Evolutionary conservation across 2,329 filamentous ascomycete genomes (phyloP).

Genomic region (Fusarium sp.): DNA sequence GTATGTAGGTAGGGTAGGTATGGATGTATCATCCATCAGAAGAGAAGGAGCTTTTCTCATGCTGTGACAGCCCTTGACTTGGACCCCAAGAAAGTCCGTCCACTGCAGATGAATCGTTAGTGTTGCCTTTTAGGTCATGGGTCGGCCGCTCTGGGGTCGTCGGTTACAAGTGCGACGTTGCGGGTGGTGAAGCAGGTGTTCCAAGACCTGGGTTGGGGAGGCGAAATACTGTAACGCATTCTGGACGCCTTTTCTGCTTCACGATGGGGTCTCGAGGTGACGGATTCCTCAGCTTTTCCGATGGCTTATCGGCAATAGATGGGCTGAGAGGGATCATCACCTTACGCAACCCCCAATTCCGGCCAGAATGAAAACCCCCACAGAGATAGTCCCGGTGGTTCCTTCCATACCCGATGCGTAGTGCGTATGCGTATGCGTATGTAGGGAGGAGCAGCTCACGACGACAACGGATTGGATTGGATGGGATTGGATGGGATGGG

Average conservation of each 20-base stretch:
- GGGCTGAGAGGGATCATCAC: slow-evolving; percentile 14
- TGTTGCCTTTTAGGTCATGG: slow-evolving; percentile 13
- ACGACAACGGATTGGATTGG: background rate
- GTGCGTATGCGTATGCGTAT: slow-evolving; percentile 10
- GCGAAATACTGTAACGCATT: background rate
- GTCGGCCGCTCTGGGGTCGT: slow-evolving; percentile 17
- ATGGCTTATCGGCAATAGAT: slow-evolving; percentile 14
- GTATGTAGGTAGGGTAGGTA: background rate
- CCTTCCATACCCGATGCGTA: background rate
- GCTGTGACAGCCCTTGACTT: slow-evolving; percentile 20
- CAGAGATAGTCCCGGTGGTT: slow-evolving; percentile 12
- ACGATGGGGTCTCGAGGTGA: background rate
- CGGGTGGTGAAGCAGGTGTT: background rate
- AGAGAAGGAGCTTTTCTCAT: slow-evolving; percentile 8
- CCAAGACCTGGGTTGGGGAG: background rate
- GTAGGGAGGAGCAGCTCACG: background rate
- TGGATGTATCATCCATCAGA: slow-evolving; percentile 7
- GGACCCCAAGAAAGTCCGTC: slow-evolving; percentile 36
- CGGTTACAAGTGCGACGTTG: background rate
- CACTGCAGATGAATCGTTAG: slow-evolving; percentile 20
- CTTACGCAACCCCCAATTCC: slow-evolving; percentile 20
- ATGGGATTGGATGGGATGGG: no score
- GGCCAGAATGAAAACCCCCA: slow-evolving; percentile 21
- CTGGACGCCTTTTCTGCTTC: background rate
- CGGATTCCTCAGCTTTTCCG: background rate